Conservation (phyloP, 306 rosid genomes). For the Castanea sativa region DNA sequence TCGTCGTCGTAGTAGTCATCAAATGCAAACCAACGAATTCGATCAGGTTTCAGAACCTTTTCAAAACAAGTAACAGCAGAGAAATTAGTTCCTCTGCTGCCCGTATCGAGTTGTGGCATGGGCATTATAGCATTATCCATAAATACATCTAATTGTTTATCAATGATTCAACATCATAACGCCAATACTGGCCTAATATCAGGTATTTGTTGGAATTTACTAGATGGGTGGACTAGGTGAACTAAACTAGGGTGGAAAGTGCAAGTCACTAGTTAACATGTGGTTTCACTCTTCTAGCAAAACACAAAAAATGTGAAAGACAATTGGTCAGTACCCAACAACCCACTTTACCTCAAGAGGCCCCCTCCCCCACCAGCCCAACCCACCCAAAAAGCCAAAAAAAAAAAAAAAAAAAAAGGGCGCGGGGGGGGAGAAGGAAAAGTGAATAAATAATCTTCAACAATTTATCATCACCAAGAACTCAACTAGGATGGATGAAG, state of each 20-base stretch:
- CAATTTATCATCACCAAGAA: too few relatives aligned
- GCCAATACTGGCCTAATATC: slow-evolving; percentile 2
- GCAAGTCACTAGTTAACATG: not conserved
- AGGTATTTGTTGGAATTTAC: slow-evolving; percentile 1
- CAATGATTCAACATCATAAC: not conserved
- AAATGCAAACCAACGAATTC: slow-evolving; percentile 40
- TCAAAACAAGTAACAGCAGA: slow-evolving; percentile 66
- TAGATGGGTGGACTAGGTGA: not conserved
- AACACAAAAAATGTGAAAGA: not conserved
- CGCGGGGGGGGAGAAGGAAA: too few relatives aligned
- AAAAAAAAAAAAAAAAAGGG: not conserved
- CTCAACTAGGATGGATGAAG: not conserved
- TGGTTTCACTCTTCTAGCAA: not conserved
- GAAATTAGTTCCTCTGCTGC: slow-evolving; percentile 81
- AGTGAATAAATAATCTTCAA: too few relatives aligned
- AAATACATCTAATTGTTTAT: slow-evolving; percentile 1
- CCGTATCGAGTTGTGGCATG: slow-evolving; percentile 27
- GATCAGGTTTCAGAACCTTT: slow-evolving; percentile 51
- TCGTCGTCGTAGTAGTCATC: slow-evolving; percentile 22
- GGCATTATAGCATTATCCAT: slow-evolving; percentile 22
- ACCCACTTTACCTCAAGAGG: not conserved
- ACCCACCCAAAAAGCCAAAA: not conserved
- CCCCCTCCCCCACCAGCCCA: not conserved
- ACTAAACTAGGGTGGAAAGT: not conserved
- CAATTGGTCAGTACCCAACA: not conserved